These are phyloP conservation scores for Hypoxylon sp. DNA, from an alignment of 2,329 filamentous ascomycete genomes.

Conservation along the genomic window DNA sequence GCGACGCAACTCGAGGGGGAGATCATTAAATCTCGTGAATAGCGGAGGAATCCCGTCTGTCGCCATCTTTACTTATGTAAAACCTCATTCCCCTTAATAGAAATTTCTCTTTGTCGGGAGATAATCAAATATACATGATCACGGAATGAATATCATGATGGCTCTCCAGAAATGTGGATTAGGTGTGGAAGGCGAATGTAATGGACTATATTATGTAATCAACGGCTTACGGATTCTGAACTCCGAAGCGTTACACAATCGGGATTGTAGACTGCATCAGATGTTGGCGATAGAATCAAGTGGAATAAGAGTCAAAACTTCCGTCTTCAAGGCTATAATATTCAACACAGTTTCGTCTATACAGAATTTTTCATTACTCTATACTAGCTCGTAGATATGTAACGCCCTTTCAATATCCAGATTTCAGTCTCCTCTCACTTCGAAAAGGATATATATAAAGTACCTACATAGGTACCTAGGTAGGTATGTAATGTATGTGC, in stretches of 20 bases:
- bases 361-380: not conserved
- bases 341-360: too few species aligned
- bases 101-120: not conserved
- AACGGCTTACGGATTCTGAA: not conserved
- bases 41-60: not conserved
- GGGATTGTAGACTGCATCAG: too few species aligned
- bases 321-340: too few species aligned
- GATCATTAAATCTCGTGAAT: slow-evolving; percentile 26
- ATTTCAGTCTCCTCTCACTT: not conserved
- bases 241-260: not conserved
- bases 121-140: not conserved
- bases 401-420: not conserved
- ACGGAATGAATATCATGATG: slow-evolving; percentile 1
- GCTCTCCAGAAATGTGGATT: not conserved
- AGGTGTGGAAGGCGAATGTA: not conserved
- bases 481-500: not conserved
- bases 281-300: not conserved
- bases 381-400: not conserved
- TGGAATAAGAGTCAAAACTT: not conserved
- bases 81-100: not conserved
- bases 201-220: not conserved
- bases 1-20: slow-evolving; percentile 34
- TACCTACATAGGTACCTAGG: too few species aligned
- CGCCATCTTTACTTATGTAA: slow-evolving; percentile 22
- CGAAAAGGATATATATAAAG: slow-evolving; percentile 4